phyloP scores from a whole-genome alignment of 805 yeast genomes.

The Starmerella cellae region DNA sequence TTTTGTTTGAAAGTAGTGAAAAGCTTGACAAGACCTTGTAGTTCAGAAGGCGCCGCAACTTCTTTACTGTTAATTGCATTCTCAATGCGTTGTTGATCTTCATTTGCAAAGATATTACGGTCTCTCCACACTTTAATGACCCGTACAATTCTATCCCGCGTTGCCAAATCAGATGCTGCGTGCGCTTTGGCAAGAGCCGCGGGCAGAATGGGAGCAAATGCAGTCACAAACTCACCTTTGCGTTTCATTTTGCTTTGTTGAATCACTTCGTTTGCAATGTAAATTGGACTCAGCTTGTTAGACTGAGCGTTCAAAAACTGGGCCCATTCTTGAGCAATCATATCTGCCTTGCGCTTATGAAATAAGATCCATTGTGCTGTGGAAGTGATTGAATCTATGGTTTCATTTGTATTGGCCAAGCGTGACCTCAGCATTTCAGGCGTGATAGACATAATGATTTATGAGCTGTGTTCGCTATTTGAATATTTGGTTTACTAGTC shows the following conservation, averaged over 20 bases:
- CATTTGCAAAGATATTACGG: slow-evolving; percentile 37
- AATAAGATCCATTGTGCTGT: slow-evolving; percentile 60
- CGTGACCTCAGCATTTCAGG: slow-evolving; percentile 19
- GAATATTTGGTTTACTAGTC: too few relatives aligned
- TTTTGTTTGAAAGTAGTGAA: neutral
- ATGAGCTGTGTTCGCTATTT: neutral
- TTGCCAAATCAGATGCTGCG: slow-evolving; percentile 30
- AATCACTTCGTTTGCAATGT: slow-evolving; percentile 67
- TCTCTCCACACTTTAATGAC: slow-evolving; percentile 56
- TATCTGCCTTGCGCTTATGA: slow-evolving; percentile 45
- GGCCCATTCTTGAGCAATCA: slow-evolving; percentile 44
- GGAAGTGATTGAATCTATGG: slow-evolving; percentile 62
- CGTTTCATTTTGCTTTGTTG: slow-evolving; percentile 60
- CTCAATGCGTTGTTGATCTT: slow-evolving; percentile 26
- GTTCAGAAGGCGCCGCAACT: neutral
- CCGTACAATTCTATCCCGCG: slow-evolving; percentile 41
- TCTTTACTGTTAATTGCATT: slow-evolving; percentile 5
- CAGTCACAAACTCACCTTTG: slow-evolving; percentile 43
- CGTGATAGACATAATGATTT: slow-evolving; percentile 16
- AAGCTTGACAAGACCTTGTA: neutral
- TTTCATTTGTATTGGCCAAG: slow-evolving; percentile 35
- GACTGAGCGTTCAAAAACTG: slow-evolving; percentile 26
- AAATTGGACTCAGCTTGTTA: slow-evolving; percentile 45
- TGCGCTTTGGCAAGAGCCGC: slow-evolving; percentile 29
- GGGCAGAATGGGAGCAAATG: slow-evolving; percentile 39